phyloP scores from a whole-genome alignment of 768 basidiomycete species.

The Termitomyces sp. region DNA sequence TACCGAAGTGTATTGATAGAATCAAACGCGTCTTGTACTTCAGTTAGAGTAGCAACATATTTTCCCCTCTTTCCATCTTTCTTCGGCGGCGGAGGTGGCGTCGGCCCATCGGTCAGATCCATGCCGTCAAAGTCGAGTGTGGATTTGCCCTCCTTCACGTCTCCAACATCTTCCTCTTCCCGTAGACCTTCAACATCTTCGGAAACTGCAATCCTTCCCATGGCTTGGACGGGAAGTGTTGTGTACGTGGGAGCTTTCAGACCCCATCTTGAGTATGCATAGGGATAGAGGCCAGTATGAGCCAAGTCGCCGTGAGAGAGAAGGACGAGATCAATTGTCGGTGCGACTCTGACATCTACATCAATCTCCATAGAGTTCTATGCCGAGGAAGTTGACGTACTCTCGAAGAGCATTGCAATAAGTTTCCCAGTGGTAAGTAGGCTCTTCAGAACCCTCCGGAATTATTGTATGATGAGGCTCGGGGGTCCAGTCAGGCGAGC shows the following conservation, averaged over 20 bases:
- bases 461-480: slow-evolving; percentile 41
- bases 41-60: slow-evolving; percentile 73
- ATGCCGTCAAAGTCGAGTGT: slow-evolving; percentile 22
- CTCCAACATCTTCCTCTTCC: slow-evolving; percentile 69
- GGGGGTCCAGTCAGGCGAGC: slow-evolving; percentile 82
- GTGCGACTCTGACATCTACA: slow-evolving; percentile 53
- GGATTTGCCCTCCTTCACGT: slow-evolving; percentile 25
- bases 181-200: slow-evolving; percentile 85
- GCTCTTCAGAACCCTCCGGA: slow-evolving; percentile 25
- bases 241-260: slow-evolving; percentile 90
- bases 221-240: slow-evolving; percentile 92
- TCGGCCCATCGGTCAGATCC: slow-evolving; percentile 22
- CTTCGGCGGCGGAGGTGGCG: slow-evolving; percentile 21
- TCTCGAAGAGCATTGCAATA: slow-evolving; percentile 68
- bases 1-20: slow-evolving; percentile 89
- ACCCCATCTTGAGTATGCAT: slow-evolving; percentile 84
- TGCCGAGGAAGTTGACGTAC: slow-evolving; percentile 37
- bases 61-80: slow-evolving; percentile 39
- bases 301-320: slow-evolving; percentile 91
- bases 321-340: slow-evolving; percentile 84
- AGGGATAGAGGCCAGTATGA: slow-evolving; percentile 91
- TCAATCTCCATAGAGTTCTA: not conserved
- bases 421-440: slow-evolving; percentile 48
- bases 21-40: slow-evolving; percentile 93
- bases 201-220: slow-evolving; percentile 86